Base-by-base conservation (phyloP, 331 rosid genomes). In the Cydonia oblonga region DNA sequence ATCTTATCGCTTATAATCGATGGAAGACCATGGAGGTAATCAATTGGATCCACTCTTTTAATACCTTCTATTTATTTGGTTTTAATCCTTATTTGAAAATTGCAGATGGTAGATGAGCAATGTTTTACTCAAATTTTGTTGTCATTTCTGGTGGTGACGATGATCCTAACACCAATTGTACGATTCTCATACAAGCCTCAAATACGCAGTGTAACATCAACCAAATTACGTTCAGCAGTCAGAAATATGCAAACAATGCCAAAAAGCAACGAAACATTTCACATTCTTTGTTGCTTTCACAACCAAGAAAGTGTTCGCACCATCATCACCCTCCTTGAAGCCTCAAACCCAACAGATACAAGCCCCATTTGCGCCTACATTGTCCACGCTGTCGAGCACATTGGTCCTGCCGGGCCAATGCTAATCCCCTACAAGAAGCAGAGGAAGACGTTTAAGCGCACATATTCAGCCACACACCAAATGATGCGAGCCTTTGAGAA, bases 401-500 rank as follows among this genome's bases (percentile, higher is more conserved):
- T 70, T 5, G 90, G 90, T 1, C 80, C 70, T 46, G 56, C 81
- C n/a, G 13, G 72, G 14, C 83, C 89, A 5, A 54, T 80, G 29
- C 60, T 88, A 10, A 64, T 84, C 35, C 86, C 86, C 0, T 76
- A 73, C 62, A 11, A 74, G 46, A 49, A 54, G 23, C 42, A 66
- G 0, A 71, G 49, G 6, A 78, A 42, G 49, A 42, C 49, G 42
- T 66, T 69, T 66, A 23, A 49, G 70, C 0, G 24, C 72, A 53
- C 19, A 69, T 26, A 64, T 66, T 66, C 77, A 67, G 61, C 84
- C 6, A 15, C 86, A 3, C 61, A 62, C 12, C 78, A 69, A 46
- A 86, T 87, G 66, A 66, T 84, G 76, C 84, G 54, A 3, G 91
- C 91, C 18, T 87, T 87, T 1, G 77, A 74, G 26, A 86, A 84